Evolutionary conservation across 2,329 filamentous ascomycete genomes (phyloP), one percentile per base, ranked within the genome.

Genomic region (Tolypocladium tropicale): DNA sequence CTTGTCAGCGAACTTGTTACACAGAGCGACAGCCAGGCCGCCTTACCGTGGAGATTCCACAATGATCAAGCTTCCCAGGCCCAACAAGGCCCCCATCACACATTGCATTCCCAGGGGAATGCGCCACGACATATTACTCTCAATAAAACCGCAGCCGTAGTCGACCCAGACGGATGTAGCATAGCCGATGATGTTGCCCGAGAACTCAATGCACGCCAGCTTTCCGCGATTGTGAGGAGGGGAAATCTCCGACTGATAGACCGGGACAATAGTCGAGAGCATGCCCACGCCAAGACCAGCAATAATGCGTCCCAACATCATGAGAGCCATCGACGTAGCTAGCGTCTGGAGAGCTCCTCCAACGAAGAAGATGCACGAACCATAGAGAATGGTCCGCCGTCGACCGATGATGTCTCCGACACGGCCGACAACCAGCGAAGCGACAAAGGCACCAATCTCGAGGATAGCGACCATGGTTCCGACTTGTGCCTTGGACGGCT

Each of bases 391-490:
- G 7, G 93, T 96, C 68, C 80, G 88, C 60, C 91, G 83, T 59
- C 94, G 85, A 55, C 94, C 94, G 59, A 97, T 89, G 56, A 96
- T 82, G 70, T 99, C 94, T 62, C 94, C 94, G 56, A 97, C 83
- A 59, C 87, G 85, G 53, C 94, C 94, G 37, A 97, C 90, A 33
- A 86, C 72, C 12, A 99, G 74, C 1, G 93, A 97, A 23, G 93
- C 88, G 65, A 95, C 87, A 60, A 99, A 88, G 39, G 94, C 94
- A 58, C 94, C 94, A 54, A 97, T 78, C 74, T 96, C 93, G 57
- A 99, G 81, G 65, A 99, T 97, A 62, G 94, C 93, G 57, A 99
- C 94, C 87, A 97, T 97, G 32, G 92, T 97, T 58, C 93, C 94
- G 57, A 99, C 86, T 70, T 96, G 84, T 51, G 91, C 90, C 64